Evolutionary conservation across 1,284 basidiomycete species (phyloP), one percentile per base, ranked within the genome.

Genomic region (Vanrija humicola): DNA sequence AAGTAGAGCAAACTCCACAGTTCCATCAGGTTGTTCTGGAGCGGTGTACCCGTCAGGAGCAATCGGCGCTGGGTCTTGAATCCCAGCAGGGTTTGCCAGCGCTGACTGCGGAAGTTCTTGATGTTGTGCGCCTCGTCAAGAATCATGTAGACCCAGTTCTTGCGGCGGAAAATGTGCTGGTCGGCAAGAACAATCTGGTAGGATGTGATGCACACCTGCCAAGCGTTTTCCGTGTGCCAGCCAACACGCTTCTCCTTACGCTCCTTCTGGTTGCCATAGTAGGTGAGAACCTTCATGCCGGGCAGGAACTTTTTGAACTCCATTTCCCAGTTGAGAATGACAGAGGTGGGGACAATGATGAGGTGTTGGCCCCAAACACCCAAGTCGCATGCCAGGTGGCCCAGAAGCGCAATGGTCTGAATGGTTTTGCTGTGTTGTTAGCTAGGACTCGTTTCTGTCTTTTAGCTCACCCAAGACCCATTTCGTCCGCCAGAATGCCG

Each of bases 231-330:
- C 59, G 91, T 89, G 69, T 89, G 88, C 95, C 95, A 98, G 12
- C 95, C 95, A 58, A 89, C 84, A 10, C 94, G 86, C 46, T 95
- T 84, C 65, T 96, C 92, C 73, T 94, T 95, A 50, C 94, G 86
- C 56, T 93, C 89, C 75, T 91, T 92, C 54, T 89, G 88, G 46
- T 82, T 85, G 28, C 94, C 94, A 68, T 96, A 93, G 77, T 97
- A 98, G 56, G 90, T 89, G 38, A 98, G 79, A 54, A 90, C 85
- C 66, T 86, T 89, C 82, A 97, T 94, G 1, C 93, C 94, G 0
- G 94, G 94, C 3, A 97, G 79, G 71, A 97, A 97, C 77, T 96
- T 96, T 77, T 97, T 96, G 81, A 97, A 97, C 74, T 97, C 94
- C 89, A 97, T 95, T 74, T 96, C 94, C 94, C 94, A 98, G 71